Base-by-base conservation (phyloP, 164 flowering plant genomes). In the Amborella trichopoda region DNA sequence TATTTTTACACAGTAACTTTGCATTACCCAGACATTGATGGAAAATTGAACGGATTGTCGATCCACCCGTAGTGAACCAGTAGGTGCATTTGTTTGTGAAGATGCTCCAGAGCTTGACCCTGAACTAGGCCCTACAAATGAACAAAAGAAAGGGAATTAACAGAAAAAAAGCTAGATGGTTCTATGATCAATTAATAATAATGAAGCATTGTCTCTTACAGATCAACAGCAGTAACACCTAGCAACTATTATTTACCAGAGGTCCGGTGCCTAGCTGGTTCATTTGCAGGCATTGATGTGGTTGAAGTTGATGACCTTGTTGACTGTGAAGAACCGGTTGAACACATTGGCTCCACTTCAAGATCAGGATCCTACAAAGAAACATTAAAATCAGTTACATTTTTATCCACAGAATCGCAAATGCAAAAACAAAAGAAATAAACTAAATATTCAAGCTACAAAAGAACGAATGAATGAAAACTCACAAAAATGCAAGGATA, bases 1-100 rank as follows among this genome's bases (percentile, higher is more conserved):
- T 6, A 48, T 20, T 26, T 10, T 30, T 30, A 27, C 18, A 26
- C 23, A 22, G 26, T 36, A 18, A 16, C 25, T 18, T 28, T 46
- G n/a, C 13, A 42, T 33, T 81, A 93, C 99, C 99, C 99, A 93
- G 53, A 95, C 95, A 81, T 81, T 83, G 52, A 81, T 69, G 53
- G 97, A 83, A 65, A 93, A 93, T 26, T 79, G 95, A 58, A 88
- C 78, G 25, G 99, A 88, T 46, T 76, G 78, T 23, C 77, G 65
- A 62, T 93, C 88, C 97, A 86, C 79, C 14, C 83, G 94, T 49
- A 78, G 30, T 46, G 93, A 61, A 51, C 76, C 64, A 44, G 73
- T 58, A 67, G 37, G 56, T 17, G 74, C 44, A 50, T 68, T 65
- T 46, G 80, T 47, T 27, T 75, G 30, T 32, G 81, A 43, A 42